Percentiles rank a stretch among this genome's conserved stretches.
These are phyloP conservation scores for Colletotrichum sp. DNA, from an alignment of 2,329 filamentous ascomycete genomes.

Conservation along the genomic window DNA sequence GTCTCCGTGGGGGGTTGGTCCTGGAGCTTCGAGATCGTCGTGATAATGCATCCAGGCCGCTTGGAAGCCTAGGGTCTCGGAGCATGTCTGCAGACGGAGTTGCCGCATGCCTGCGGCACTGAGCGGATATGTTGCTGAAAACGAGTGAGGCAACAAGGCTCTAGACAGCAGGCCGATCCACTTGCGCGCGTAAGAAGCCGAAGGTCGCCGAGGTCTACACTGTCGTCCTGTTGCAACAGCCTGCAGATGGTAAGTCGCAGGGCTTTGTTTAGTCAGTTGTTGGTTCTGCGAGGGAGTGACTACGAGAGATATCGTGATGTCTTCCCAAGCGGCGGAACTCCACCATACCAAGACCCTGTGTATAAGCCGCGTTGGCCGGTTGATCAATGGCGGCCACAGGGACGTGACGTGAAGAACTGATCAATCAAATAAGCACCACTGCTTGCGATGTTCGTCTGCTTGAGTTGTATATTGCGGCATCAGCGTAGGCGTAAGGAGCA, in stretches of 20 bases:
- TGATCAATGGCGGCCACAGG: neutral
- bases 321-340: neutral
- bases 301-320: neutral
- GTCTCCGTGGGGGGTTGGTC: neutral
- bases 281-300: neutral
- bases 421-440: neutral
- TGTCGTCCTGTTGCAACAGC: neutral
- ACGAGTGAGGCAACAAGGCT: slow-evolving; percentile 3
- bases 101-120: slow-evolving; percentile 5
- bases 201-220: neutral
- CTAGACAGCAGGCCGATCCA: neutral
- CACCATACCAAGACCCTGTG: neutral
- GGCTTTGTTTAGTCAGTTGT: neutral
- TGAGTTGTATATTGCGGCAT: neutral
- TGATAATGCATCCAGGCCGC: neutral
- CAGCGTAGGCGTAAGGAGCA: neutral
- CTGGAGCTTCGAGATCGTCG: neutral
- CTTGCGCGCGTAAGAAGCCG: slow-evolving; percentile 7
- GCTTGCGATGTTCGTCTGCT: neutral
- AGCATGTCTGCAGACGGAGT: neutral
- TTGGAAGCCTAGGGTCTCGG: neutral
- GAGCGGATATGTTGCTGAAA: slow-evolving; percentile 9
- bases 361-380: neutral
- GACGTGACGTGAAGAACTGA: neutral
- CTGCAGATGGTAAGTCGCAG: neutral